Conservation (phyloP, 1,284 basidiomycete genomes). For the Phylloboletellus chloephorus region DNA sequence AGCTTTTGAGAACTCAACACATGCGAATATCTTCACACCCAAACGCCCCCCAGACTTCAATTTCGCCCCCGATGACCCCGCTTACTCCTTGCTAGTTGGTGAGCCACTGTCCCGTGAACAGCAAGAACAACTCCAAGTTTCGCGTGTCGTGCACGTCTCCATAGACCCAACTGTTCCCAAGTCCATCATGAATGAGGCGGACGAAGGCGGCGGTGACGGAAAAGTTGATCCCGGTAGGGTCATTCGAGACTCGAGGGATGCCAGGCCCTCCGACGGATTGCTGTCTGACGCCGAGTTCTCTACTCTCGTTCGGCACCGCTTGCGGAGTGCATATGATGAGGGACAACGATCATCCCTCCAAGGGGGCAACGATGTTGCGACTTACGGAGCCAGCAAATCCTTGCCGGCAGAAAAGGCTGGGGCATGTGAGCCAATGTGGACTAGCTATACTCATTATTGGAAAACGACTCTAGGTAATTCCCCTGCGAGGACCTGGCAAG, state of each 20-base stretch:
- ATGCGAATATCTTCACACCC: conserved; percentile 4
- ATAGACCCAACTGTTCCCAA: conserved; percentile 57
- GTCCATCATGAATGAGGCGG: conserved; percentile 27
- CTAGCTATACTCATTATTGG: conserved; percentile 80
- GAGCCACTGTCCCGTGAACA: conserved; percentile 53
- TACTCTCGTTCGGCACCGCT: conserved; percentile 40
- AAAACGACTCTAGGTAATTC: conserved; percentile 69
- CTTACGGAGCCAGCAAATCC: conserved; percentile 46
- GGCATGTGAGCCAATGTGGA: conserved; percentile 70
- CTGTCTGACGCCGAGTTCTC: conserved; percentile 59
- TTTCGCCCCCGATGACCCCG: conserved; percentile 79
- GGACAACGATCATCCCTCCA: conserved; percentile 36
- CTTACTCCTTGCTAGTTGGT: conserved; percentile 77
- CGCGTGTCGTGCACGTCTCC: conserved; percentile 78
- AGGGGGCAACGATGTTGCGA: conserved; percentile 29
- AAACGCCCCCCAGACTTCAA: conserved; percentile 74
- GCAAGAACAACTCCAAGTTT: conserved; percentile 49
- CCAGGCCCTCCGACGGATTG: conserved; percentile 65
- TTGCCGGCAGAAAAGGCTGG: conserved; percentile 43
- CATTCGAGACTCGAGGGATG: conserved; percentile 72
- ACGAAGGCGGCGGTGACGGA: conserved; percentile 43
- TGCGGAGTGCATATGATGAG: conserved; percentile 60
- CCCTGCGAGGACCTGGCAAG: not conserved
- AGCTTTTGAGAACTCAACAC: not conserved
- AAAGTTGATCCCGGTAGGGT: conserved; percentile 61